These are phyloP conservation scores for Tylopilus sp. DNA, from an alignment of 768 basidiomycete species.

Conservation along the genomic window DNA sequence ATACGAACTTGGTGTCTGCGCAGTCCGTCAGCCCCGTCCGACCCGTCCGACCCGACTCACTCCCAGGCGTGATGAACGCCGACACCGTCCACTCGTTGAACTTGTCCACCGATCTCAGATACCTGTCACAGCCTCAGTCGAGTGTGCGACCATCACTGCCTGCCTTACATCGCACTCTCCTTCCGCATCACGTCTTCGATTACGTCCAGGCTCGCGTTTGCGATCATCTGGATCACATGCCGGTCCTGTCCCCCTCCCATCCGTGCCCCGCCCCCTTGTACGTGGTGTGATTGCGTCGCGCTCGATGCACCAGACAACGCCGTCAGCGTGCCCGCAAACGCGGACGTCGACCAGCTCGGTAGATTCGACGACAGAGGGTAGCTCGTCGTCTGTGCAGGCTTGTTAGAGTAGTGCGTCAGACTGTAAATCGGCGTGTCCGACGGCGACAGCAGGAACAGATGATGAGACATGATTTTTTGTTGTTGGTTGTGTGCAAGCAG, in stretches of 20 bases:
- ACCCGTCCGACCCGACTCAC: constrained; percentile 45
- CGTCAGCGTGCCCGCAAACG: constrained; percentile 85
- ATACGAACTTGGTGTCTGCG: constrained; percentile 90
- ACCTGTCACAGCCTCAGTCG: constrained; percentile 52
- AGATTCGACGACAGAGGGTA: constrained; percentile 79
- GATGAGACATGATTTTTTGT: constrained; percentile 65
- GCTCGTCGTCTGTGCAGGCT: constrained; percentile 54
- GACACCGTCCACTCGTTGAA: constrained; percentile 99
- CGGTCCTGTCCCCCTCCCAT: constrained; percentile 83
- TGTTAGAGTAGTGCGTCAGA: constrained; percentile 78
- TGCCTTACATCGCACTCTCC: constrained; percentile 73
- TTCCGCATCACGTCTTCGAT: constrained; percentile 90
- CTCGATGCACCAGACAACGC: constrained; percentile 83
- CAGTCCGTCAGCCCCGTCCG: constrained; percentile 1
- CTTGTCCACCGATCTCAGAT: constrained; percentile 91
- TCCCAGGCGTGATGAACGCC: constrained; percentile 91
- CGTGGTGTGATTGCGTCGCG: constrained; percentile 58
- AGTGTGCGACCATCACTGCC: constrained; percentile 1
- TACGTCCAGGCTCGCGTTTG: constrained; percentile 92
- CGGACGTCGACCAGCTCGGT: constrained; percentile 88
- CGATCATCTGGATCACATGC: constrained; percentile 99
- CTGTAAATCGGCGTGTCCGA: constrained; percentile 85
- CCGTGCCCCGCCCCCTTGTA: constrained; percentile 58
- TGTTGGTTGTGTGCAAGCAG: constrained; percentile 9
- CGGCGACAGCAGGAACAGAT: constrained; percentile 81